A percentile compares a stretch with the other conserved stretches of the same genome.
Conservation (phyloP, 2,329 filamentous ascomycete genomes). For the Ophiostoma ulmi region DNA sequence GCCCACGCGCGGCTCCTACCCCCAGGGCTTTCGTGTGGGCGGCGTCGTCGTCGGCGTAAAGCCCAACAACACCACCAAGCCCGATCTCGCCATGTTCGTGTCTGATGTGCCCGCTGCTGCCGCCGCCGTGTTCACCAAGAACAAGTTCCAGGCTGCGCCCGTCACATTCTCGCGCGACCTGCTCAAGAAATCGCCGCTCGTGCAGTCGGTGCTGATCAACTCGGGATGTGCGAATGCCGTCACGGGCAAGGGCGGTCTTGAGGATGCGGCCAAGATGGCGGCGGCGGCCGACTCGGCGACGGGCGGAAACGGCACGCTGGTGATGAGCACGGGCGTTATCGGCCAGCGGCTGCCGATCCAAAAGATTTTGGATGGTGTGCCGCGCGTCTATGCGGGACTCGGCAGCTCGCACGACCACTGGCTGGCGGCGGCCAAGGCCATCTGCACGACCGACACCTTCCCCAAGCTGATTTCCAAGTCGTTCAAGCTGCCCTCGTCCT, state of each 20-base stretch:
- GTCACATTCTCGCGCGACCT: slow-evolving; percentile 78
- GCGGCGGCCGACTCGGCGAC: slow-evolving; percentile 63
- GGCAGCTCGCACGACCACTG: slow-evolving; percentile 77
- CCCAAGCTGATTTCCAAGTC: slow-evolving; percentile 85
- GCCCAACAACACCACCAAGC: slow-evolving; percentile 81
- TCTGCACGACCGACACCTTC: slow-evolving; percentile 98
- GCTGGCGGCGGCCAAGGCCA: slow-evolving; percentile 80
- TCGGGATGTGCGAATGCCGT: slow-evolving; percentile 97
- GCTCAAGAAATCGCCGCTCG: slow-evolving; percentile 60
- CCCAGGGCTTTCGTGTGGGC: slow-evolving; percentile 80
- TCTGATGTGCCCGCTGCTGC: slow-evolving; percentile 82
- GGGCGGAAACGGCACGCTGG: slow-evolving; percentile 59
- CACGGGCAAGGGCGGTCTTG: slow-evolving; percentile 80
- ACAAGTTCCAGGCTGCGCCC: slow-evolving; percentile 95
- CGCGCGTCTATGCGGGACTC: slow-evolving; percentile 65
- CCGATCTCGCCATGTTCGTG: slow-evolving; percentile 81
- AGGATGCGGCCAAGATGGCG: slow-evolving; percentile 85
- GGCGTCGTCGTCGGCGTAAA: slow-evolving; percentile 90
- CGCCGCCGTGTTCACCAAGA: slow-evolving; percentile 93
- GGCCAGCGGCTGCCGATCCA: slow-evolving; percentile 87
- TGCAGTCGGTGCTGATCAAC: slow-evolving; percentile 84
- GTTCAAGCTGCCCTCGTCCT: slow-evolving; percentile 73
- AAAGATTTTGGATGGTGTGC: slow-evolving; percentile 81
- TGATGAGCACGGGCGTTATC: slow-evolving; percentile 98
- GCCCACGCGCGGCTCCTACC: slow-evolving; percentile 78